Percentiles rank a stretch among this genome's conserved stretches.
Conservation (phyloP, 352 stramenopile genomes). For the Lagenidium sp. region DNA sequence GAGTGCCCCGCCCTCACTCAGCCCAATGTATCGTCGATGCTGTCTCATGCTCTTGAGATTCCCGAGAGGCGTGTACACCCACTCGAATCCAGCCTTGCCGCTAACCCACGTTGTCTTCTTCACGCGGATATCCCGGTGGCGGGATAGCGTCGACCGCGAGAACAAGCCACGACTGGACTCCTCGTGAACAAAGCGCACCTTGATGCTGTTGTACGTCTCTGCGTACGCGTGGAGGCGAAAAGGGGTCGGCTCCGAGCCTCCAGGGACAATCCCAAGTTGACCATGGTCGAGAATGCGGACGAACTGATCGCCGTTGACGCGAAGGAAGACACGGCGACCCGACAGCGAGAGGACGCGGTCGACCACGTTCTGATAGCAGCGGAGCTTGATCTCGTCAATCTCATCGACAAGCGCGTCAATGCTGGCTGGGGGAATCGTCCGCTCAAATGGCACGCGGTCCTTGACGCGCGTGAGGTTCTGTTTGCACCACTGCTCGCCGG, state of each 20-base stretch:
- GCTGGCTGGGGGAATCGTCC: slow-evolving; percentile 55
- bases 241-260: slow-evolving; percentile 36
- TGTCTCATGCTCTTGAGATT: slow-evolving; percentile 87
- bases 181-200: slow-evolving; percentile 73
- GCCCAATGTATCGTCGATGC: slow-evolving; percentile 75
- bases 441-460: slow-evolving; percentile 73
- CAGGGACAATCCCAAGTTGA: slow-evolving; percentile 41
- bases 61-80: slow-evolving; percentile 74
- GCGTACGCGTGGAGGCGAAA: slow-evolving; percentile 73
- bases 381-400: slow-evolving; percentile 67
- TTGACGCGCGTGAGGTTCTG: slow-evolving; percentile 68
- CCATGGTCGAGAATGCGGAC: slow-evolving; percentile 37
- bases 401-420: slow-evolving; percentile 59
- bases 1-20: slow-evolving; percentile 56
- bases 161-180: slow-evolving; percentile 70
- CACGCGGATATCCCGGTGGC: slow-evolving; percentile 78
- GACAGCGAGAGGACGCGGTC: slow-evolving; percentile 55
- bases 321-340: slow-evolving; percentile 42
- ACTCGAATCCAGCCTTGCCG: slow-evolving; percentile 61
- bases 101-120: slow-evolving; percentile 46
- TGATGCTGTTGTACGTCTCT: slow-evolving; percentile 82
- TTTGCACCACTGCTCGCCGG: slow-evolving; percentile 85
- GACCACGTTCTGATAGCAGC: slow-evolving; percentile 56
- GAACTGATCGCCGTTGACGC: slow-evolving; percentile 65
- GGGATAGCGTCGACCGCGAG: slow-evolving; percentile 75